These are phyloP conservation scores for Coemansia aciculifera DNA, from an alignment of 192 early-diverging fungal species.

Conservation along the genomic window DNA sequence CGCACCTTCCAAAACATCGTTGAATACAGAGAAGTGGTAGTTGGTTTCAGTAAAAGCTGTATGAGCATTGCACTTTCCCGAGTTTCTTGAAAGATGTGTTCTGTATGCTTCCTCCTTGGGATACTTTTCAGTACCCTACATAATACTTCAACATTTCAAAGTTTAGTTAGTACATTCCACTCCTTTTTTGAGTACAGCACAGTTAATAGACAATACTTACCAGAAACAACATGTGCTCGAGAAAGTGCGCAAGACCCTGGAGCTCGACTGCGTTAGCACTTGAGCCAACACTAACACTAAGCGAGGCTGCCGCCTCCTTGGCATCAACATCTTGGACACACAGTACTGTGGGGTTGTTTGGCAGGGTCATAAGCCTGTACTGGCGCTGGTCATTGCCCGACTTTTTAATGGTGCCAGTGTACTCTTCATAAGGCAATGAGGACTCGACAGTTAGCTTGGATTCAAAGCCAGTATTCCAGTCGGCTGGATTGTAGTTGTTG, in stretches of 20 bases:
- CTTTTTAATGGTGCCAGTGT: conserved; percentile 33
- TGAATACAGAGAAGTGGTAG: conserved; percentile 26
- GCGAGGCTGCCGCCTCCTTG: conserved; percentile 57
- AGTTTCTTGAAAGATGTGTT: conserved; percentile 21
- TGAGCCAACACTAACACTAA: conserved; percentile 64
- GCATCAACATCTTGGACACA: conserved; percentile 59
- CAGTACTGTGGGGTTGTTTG: conserved; percentile 60
- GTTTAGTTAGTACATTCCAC: no score
- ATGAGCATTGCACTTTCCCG: conserved; percentile 31
- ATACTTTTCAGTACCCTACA: no score
- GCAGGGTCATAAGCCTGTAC: no score
- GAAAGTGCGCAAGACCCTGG: conserved; percentile 67
- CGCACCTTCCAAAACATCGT: conserved; percentile 56
- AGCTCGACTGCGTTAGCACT: conserved; percentile 59
- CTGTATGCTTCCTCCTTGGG: no score
- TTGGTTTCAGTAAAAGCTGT: conserved; percentile 22
- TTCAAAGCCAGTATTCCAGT: conserved; percentile 9
- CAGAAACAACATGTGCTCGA: no score
- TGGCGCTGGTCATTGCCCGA: conserved; percentile 65
- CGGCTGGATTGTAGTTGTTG: neutral
- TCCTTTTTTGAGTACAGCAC: neutral
- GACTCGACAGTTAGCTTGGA: conserved; percentile 1
- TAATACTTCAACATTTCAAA: no score
- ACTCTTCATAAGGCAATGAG: conserved; percentile 25
- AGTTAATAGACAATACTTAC: neutral